Evolutionary conservation across 306 rosid genomes (phyloP).

Genomic region (Cajanus cajan): DNA sequence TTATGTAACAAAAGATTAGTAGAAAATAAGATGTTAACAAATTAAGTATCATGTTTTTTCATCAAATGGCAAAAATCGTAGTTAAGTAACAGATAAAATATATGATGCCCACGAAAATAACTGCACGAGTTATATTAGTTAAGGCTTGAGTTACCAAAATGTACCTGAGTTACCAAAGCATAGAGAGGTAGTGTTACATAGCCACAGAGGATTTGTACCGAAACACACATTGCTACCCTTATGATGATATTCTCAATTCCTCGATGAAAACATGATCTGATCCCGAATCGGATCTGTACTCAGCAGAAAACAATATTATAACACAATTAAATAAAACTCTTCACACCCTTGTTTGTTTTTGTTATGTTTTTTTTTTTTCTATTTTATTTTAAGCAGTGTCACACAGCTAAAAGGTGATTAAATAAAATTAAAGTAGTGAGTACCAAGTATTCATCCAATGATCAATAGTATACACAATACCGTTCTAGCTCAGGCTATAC

Average conservation of each 20-base stretch:
- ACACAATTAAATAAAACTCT: too few relatives aligned
- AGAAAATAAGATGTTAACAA: neutral
- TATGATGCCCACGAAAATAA: too few relatives aligned
- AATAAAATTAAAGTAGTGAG: neutral
- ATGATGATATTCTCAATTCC: constrained; percentile 43
- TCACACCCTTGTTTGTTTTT: neutral
- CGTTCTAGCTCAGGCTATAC: too few relatives aligned
- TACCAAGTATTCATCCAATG: neutral
- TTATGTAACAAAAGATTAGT: neutral
- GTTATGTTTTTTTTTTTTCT: neutral
- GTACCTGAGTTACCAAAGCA: constrained; percentile 67
- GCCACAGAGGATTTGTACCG: constrained; percentile 53
- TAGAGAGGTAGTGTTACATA: constrained; percentile 68
- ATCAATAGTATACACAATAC: neutral
- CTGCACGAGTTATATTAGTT: too few relatives aligned
- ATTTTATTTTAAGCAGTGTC: neutral
- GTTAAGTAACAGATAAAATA: too few relatives aligned
- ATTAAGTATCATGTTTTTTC: neutral
- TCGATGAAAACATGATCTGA: constrained; percentile 61
- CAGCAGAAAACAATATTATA: neutral
- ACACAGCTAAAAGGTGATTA: neutral
- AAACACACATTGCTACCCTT: constrained; percentile 43
- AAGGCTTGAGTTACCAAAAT: too few relatives aligned
- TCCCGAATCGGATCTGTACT: constrained; percentile 48
- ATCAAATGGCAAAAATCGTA: neutral